Percentiles rank a stretch among this genome's conserved stretches.
These are phyloP conservation scores for Platanthera zijinensis DNA, from an alignment of 106 monocot genomes.

Conservation along the genomic window DNA sequence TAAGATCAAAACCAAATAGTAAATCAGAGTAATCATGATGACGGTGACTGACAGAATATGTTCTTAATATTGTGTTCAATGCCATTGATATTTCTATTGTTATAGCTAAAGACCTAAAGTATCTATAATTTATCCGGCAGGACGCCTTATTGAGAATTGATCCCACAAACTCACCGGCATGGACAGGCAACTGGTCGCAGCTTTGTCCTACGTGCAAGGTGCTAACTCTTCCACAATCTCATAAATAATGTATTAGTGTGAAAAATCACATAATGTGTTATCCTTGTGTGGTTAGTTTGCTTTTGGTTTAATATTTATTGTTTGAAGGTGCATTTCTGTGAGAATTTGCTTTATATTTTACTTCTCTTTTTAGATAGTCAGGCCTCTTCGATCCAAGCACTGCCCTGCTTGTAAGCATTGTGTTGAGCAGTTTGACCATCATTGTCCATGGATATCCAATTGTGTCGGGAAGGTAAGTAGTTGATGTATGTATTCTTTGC, in stretches of 20 bases:
- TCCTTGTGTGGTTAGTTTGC: background rate
- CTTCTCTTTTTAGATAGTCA: conserved; percentile 50
- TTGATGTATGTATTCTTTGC: background rate
- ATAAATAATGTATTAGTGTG: background rate
- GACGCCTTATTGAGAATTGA: conserved; percentile 66
- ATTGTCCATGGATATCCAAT: conserved; percentile 94
- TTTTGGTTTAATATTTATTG: background rate
- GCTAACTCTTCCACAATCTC: background rate
- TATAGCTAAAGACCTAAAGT: background rate
- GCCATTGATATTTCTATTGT: background rate
- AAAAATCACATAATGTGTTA: background rate
- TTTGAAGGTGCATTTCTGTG: background rate
- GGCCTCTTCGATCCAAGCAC: conserved; percentile 91
- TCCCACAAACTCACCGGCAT: conserved; percentile 45
- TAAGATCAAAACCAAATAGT: no score
- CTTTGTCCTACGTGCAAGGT: conserved; percentile 96
- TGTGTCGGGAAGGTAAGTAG: conserved; percentile 89
- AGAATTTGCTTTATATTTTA: conserved; percentile 5
- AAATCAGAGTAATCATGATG: no score
- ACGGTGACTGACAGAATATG: no score
- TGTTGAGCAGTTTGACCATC: conserved; percentile 95
- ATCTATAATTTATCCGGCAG: conserved; percentile 21
- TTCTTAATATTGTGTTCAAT: background rate
- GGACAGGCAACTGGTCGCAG: conserved; percentile 85
- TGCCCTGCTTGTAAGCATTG: conserved; percentile 79